Conservation (phyloP, 495 filamentous ascomycete species). For the Lentithecium fluviatile region DNA sequence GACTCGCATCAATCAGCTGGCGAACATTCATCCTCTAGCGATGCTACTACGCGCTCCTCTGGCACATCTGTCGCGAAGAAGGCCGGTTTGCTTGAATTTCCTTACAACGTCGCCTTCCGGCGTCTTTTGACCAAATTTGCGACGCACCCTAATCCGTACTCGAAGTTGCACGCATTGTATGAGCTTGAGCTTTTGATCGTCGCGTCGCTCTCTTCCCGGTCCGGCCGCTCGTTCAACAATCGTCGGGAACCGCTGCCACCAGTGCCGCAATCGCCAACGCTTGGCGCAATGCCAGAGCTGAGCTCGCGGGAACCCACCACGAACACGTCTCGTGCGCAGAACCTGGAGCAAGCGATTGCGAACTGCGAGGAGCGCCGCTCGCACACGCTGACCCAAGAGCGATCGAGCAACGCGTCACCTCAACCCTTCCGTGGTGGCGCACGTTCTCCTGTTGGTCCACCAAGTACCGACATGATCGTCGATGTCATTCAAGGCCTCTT, state of each 20-base stretch:
- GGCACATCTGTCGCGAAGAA: constrained; percentile 43
- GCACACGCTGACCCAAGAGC: constrained; percentile 46
- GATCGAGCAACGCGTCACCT: constrained; percentile 37
- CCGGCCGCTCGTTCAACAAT: constrained; percentile 33
- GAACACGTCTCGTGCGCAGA: constrained; percentile 39
- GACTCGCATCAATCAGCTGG: constrained; percentile 40
- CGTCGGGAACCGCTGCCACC: constrained; percentile 39
- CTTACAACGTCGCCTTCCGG: constrained; percentile 62
- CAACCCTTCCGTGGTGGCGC: constrained; percentile 22
- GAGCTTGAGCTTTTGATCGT: constrained; percentile 80
- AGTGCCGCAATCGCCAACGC: constrained; percentile 41
- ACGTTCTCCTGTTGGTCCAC: constrained; percentile 37
- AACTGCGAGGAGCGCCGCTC: constrained; percentile 69
- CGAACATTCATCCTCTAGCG: constrained; percentile 45
- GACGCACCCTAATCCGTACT: constrained; percentile 81
- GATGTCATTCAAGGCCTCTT: constrained; percentile 78
- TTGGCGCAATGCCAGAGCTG: constrained; percentile 39
- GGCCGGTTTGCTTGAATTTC: constrained; percentile 43
- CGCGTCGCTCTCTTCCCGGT: constrained; percentile 63
- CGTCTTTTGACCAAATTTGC: constrained; percentile 83
- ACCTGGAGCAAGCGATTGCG: constrained; percentile 63
- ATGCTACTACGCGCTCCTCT: constrained; percentile 44
- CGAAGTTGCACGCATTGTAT: constrained; percentile 78
- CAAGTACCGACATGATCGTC: constrained; percentile 70
- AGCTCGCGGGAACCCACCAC: constrained; percentile 40